Evolutionary conservation across 2,329 filamentous ascomycete species (phyloP).

Genomic region (Lachnellula arida): DNA sequence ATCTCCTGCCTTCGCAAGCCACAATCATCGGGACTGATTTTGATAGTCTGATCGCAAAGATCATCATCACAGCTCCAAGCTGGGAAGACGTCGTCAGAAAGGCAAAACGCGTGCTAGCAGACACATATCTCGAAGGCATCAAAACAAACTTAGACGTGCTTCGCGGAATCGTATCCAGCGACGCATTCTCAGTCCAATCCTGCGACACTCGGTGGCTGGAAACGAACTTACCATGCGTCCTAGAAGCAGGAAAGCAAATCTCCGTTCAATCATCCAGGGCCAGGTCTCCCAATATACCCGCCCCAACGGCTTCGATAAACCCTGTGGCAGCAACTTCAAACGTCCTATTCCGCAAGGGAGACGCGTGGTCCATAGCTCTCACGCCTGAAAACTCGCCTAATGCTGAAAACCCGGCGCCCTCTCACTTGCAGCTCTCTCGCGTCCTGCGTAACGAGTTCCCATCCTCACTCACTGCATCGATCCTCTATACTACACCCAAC

Average conservation of each 20-base stretch:
- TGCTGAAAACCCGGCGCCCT: constrained; percentile 29
- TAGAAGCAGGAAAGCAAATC: constrained; percentile 31
- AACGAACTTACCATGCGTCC: constrained; percentile 36
- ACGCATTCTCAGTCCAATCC: constrained; percentile 42
- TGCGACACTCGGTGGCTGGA: constrained; percentile 58
- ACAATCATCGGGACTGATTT: constrained; percentile 43
- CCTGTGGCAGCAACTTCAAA: constrained; percentile 31
- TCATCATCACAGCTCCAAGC: constrained; percentile 41
- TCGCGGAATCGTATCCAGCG: constrained; percentile 46
- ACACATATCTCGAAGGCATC: constrained; percentile 51
- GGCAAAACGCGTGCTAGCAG: constrained; percentile 49
- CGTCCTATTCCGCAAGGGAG: constrained; percentile 51
- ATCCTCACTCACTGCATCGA: constrained; percentile 46
- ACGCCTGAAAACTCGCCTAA: constrained; percentile 29
- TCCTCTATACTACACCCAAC: constrained; percentile 44
- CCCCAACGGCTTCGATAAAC: constrained; percentile 12
- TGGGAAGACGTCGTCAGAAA: constrained; percentile 51
- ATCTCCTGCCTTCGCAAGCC: constrained; percentile 33
- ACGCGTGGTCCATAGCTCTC: constrained; percentile 52
- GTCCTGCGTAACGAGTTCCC: constrained; percentile 59
- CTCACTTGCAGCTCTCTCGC: constrained; percentile 50
- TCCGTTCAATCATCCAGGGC: constrained; percentile 33
- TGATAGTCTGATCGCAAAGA: constrained; percentile 44
- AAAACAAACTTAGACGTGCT: constrained; percentile 54
- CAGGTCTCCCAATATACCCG: constrained; percentile 25